These are phyloP conservation scores for Phytophthora nicotianae DNA, from an alignment of 352 stramenopile genomes.

Conservation along the genomic window DNA sequence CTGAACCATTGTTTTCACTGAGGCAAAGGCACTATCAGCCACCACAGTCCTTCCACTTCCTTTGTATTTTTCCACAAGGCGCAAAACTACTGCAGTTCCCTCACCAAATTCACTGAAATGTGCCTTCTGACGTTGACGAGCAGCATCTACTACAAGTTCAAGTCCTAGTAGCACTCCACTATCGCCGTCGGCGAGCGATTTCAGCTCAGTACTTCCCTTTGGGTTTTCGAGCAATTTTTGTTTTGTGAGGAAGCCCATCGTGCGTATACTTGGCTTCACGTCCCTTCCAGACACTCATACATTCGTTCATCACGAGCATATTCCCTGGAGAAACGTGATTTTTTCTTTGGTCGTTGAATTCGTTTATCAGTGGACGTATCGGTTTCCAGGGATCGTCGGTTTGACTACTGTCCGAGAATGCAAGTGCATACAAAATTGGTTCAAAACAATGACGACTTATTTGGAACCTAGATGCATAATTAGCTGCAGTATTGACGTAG, in stretches of 20 bases:
- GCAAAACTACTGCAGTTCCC: neutral
- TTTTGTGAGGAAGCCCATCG: constrained; percentile 1
- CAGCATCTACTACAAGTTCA: neutral
- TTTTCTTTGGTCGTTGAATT: neutral
- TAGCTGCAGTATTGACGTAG: neutral
- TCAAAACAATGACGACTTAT: neutral
- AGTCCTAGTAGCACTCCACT: constrained; percentile 3
- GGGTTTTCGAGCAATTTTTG: neutral
- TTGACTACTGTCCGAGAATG: neutral
- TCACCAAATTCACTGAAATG: constrained; percentile 1
- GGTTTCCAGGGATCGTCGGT: neutral
- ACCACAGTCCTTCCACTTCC: neutral
- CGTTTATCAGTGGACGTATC: neutral
- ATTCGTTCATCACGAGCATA: constrained; percentile 4
- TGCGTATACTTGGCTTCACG: constrained; percentile 2
- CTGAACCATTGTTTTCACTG: neutral
- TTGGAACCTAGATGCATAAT: neutral
- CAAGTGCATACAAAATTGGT: neutral
- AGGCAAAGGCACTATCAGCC: neutral
- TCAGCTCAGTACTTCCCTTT: constrained; percentile 1
- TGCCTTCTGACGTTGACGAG: neutral
- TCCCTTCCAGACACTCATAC: constrained; percentile 9
- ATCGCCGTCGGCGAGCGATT: constrained; percentile 3
- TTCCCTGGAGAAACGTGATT: neutral
- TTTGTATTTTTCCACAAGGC: neutral